Percentiles rank a stretch among this genome's conserved stretches.
phyloP scores from a whole-genome alignment of 2,329 filamentous ascomycete genomes.

The Didymella exigua region DNA sequence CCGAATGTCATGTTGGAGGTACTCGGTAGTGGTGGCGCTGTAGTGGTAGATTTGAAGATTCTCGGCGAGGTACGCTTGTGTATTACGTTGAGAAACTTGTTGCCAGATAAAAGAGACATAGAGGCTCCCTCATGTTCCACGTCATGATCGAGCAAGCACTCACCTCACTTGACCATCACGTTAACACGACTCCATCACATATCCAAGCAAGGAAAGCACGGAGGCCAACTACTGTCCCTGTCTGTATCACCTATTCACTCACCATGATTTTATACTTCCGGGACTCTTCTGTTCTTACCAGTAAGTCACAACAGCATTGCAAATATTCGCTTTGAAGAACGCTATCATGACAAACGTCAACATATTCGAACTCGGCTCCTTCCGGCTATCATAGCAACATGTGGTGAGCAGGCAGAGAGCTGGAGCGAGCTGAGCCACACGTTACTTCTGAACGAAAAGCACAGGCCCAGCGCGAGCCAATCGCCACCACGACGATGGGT shows the following conservation, averaged over 20 bases:
- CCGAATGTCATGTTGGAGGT: slow-evolving; percentile 4
- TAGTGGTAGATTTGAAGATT: neutral
- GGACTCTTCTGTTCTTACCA: neutral
- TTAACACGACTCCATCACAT: slow-evolving; percentile 10
- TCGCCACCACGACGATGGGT: slow-evolving; percentile 3
- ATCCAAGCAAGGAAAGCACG: slow-evolving; percentile 9
- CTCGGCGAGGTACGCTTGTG: neutral
- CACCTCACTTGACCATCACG: neutral
- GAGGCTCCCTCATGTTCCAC: neutral
- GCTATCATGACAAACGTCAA: neutral
- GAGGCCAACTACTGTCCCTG: neutral
- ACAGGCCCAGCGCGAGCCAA: slow-evolving; percentile 1
- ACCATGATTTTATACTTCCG: neutral
- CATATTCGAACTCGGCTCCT: neutral
- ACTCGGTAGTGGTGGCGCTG: neutral
- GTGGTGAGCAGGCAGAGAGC: neutral
- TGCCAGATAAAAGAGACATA: neutral
- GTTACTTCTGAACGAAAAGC: neutral
- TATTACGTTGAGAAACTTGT: neutral
- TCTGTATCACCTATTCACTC: slow-evolving; percentile 3
- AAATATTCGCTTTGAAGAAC: neutral
- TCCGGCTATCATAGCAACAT: slow-evolving; percentile 3
- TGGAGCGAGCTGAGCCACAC: neutral
- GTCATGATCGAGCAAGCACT: neutral
- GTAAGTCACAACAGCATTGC: neutral